Evolutionary conservation across 1,284 basidiomycete species (phyloP).

Genomic region (Peniophora sp.): DNA sequence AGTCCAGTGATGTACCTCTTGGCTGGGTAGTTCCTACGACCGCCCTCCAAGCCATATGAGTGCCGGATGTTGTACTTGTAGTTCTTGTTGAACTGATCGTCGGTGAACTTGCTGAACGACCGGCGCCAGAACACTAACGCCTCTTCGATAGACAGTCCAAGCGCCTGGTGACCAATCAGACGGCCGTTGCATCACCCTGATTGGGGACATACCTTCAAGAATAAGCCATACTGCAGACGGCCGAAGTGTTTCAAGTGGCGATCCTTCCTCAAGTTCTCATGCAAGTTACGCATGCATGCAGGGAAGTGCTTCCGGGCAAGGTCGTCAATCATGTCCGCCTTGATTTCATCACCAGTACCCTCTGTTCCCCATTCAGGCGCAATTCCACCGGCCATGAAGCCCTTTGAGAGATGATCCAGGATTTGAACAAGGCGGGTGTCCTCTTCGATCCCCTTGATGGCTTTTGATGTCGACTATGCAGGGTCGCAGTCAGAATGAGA

Average conservation of each 20-base stretch:
- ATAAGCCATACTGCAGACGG: conserved; percentile 87
- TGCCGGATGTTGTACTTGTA: conserved; percentile 98
- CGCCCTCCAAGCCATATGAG: conserved; percentile 91
- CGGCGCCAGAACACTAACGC: conserved; percentile 92
- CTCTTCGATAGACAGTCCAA: conserved; percentile 93
- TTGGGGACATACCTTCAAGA: conserved; percentile 66
- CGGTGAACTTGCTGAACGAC: conserved; percentile 73
- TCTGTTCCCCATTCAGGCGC: conserved; percentile 63
- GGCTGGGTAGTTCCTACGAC: conserved; percentile 89
- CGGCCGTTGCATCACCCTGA: not conserved
- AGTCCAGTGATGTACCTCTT: conserved; percentile 53
- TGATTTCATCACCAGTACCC: conserved; percentile 59
- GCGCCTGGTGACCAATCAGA: conserved; percentile 44
- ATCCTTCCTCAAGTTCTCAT: conserved; percentile 71
- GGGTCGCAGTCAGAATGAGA: conserved; percentile 6
- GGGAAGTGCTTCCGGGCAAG: conserved; percentile 89
- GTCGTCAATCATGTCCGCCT: conserved; percentile 91
- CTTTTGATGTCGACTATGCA: conserved; percentile 75
- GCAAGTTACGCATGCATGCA: conserved; percentile 90
- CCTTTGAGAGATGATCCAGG: conserved; percentile 88
- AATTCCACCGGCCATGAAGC: conserved; percentile 87
- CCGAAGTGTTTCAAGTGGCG: conserved; percentile 92
- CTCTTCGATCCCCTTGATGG: conserved; percentile 91
- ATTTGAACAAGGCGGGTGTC: conserved; percentile 90
- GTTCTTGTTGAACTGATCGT: conserved; percentile 98